Evolutionary conservation across 768 basidiomycete species (phyloP), one percentile per base, ranked within the genome.

Genomic region (Leccinum longicurvipes): DNA sequence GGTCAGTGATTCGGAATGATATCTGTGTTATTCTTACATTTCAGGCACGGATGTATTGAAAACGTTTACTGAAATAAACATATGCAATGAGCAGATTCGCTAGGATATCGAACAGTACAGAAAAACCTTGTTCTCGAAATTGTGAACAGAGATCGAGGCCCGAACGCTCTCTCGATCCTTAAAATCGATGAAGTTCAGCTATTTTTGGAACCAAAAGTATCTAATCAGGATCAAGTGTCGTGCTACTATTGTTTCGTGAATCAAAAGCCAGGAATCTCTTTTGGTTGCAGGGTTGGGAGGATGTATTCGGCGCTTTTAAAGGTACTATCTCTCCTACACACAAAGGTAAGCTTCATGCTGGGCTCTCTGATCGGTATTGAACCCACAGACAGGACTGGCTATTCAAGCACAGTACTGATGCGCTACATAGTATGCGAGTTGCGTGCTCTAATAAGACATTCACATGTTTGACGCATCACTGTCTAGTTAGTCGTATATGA

Each of bases 31-130:
- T 56, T 21, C 3, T 53, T 34, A 46, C 27, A 53, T 45, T 29
- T 51, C 21, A 67, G 29, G 25, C 17, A 15, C 15, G 7, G 25
- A 41, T 28, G 51, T 75, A 71, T 55, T 83, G 81, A 76, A 73
- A 47, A 73, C 81, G 0, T 80, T 79, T 34, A 84, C 84, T 0
- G 85, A 86, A 56, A 76, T 76, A 29, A 65, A 85, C 57, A 69
- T 85, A 15, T 77, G 73, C 34, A 72, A 84, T 17, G 8, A 47
- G 0, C 64, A 60, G 0, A 66, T 76, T 6, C 58, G 65, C 6
- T 29, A 41, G 0, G 74, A 77, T 28, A 68, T 83, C 4, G 68
- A 72, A 5, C 62, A 65, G 8, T 79, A 74, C 48, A 70, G 62
- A 32, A 11, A 5, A 0, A 59, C 45, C 29, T 48, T 72, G 27